Evolutionary conservation across 345 rosid genomes (phyloP), one percentile per base, ranked within the genome.

Genomic region (Pistacia atlantica): DNA sequence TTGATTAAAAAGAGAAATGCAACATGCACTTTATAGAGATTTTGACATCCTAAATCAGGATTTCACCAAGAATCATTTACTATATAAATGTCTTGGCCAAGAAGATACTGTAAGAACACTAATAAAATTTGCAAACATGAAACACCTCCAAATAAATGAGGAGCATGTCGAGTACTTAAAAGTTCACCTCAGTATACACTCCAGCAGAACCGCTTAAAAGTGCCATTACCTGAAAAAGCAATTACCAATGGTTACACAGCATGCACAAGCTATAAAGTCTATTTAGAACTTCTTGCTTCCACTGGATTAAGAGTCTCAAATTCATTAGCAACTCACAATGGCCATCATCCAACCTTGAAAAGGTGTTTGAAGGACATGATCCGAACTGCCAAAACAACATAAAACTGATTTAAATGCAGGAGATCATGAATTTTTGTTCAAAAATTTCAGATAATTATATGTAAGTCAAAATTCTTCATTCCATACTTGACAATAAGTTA

Each of bases 141-240:
- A 16, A 77, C 75, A 78, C 31, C 52, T 73, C 54, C 56, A 65
- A 57, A 68, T 14, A 57, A 25, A 60, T 25, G 17, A 58, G 63
- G 63, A 11, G 54, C 25, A 25, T 63, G 74, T 67, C 11, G 5
- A 48, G 20, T 65, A 74, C 42, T 73, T 67, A 70, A 75, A 11
- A 77, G 52, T 18, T 79, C 78, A 91, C 97, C 94, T 96, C 99
- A 59, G 99, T 93, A 85, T 96, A 91, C 54, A 92, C 99, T 83
- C 99, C 98, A 1, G 98, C 99, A 76, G 92, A 96, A 74, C 99
- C 97, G 66, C 98, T 93, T 77, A 96, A 81, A 78, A 96, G 97
- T 60, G 99, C 99, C 98, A 93, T 93, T 66, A 93, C 89, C 99
- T 92, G 84, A 67, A 81, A 80, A 77, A 69, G 46, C 18, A 62